These are phyloP conservation scores for cucumber (Cucumis sativus) DNA, from an alignment of 306 rosid species.

Conservation along the genomic window Cucumber_9930_V3 NC_026656.2:9701501-9702000, in stretches of 20 bases:
- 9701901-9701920: neutral
- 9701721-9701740: neutral
- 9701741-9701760: neutral
- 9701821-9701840: neutral
- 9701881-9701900: neutral
- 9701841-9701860: neutral
- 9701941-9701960: neutral
- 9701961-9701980: too few relatives aligned
- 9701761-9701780: neutral
- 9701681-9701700: neutral
- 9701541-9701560: constrained; percentile 53
- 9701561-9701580: constrained; percentile 46
- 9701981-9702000: too few relatives aligned
- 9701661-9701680: neutral
- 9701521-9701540: constrained; percentile 72
- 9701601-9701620: constrained; percentile 64
- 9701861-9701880: neutral
- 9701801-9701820: neutral
- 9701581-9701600: constrained; percentile 78
- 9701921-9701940: neutral
- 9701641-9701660: neutral
- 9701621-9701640: constrained; percentile 72
- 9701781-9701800: neutral
- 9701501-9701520: constrained; percentile 78
- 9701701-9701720: neutral